Evolutionary conservation across 2,329 filamentous ascomycete species (phyloP), one percentile per base, ranked within the genome.

Genomic region (Alternaria hordeiaustralica): DNA sequence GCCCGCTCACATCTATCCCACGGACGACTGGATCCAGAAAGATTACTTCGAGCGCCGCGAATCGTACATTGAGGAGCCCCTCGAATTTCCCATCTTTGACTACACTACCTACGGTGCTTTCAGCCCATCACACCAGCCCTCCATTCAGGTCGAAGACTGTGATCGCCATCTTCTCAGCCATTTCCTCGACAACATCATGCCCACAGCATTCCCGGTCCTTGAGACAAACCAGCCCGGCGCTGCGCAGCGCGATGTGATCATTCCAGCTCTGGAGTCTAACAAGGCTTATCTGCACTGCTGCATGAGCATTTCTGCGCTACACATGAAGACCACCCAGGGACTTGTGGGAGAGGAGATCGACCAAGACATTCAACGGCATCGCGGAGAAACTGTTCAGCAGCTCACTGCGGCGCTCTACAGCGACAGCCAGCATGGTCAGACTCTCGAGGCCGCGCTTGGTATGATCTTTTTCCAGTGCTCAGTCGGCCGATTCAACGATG

Each of bases 391-490:
- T 44, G 93, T 98, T 71, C 90, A 91, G 9, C 89, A 93, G 71
- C 87, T 98, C 4, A 97, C 94, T 79, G 89, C 94, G 66, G 90
- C 93, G 1, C 87, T 98, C 60, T 89, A 90, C 75, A 86, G 87
- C 63, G 94, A 97, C 76, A 90, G 90, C 75, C 87, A 97, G 76
- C 94, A 97, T 78, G 87, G 91, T 63, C 89, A 96, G 79, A 96
- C 97, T 72, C 88, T 98, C 12, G 95, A 98, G 81, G 94, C 95
- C 2, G 94, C 94, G 0, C 87, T 98, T 6, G 94, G 92, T 55
- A 94, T 98, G 88, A 97, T 97, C 78, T 96, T 97, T 83, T 96
- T 97, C 84, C 93, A 97, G 78, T 96, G 92, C 82, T 91, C 93
- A 25, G 95, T 98, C 68, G 95, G 95, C 58, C 89, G 92, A 73